Evolutionary conservation across 768 basidiomycete genomes (phyloP).

Genomic region (Russula emetica): DNA sequence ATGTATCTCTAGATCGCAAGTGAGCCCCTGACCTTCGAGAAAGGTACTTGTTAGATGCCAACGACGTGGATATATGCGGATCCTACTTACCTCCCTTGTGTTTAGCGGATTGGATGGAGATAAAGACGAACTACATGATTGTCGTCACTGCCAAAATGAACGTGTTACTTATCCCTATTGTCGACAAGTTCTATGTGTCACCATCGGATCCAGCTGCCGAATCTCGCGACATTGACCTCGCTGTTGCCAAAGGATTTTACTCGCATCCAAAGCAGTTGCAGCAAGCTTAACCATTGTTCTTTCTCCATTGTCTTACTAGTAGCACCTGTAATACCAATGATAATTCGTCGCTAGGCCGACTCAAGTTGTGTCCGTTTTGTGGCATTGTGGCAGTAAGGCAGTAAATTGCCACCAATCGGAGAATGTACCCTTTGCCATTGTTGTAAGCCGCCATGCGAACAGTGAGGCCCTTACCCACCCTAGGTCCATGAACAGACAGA

Average conservation of each 20-base stretch:
- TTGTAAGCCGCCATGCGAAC: background rate
- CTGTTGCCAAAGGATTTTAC: constrained; percentile 77
- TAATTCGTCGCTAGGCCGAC: background rate
- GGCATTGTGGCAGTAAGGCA: background rate
- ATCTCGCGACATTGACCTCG: constrained; percentile 74
- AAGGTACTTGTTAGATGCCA: constrained; percentile 48
- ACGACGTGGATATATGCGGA: background rate
- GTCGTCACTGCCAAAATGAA: constrained; percentile 97
- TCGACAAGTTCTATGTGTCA: constrained; percentile 89
- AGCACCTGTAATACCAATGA: background rate
- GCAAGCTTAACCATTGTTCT: background rate
- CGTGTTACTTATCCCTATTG: constrained; percentile 87
- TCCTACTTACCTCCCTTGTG: constrained; percentile 4
- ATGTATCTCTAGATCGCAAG: constrained; percentile 58
- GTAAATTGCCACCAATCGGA: background rate
- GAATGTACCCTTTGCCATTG: background rate
- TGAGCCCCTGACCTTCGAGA: constrained; percentile 95
- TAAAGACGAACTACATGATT: constrained; percentile 93
- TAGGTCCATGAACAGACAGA: background rate
- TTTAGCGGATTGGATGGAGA: constrained; percentile 97
- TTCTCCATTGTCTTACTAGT: background rate
- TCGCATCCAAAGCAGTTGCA: constrained; percentile 41
- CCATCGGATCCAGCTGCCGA: constrained; percentile 73
- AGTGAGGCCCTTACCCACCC: background rate
- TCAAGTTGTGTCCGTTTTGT: background rate